Percentiles rank a stretch among this genome's conserved stretches.
phyloP scores from a whole-genome alignment of 2,329 filamentous ascomycete genomes.

The Paraconiothyrium sp. region DNA sequence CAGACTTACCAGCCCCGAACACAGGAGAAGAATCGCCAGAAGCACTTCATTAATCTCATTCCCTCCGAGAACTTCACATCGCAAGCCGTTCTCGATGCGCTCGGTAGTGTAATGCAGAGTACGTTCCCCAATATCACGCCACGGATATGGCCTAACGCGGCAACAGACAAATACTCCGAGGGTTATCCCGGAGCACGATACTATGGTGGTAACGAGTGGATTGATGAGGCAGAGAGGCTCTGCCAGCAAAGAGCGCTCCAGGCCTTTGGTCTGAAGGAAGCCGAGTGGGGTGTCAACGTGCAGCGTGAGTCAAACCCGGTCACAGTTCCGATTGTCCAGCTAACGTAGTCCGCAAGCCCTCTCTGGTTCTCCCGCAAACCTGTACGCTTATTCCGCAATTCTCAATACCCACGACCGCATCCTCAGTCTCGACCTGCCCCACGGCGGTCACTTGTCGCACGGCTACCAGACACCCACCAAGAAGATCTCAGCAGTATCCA shows the following conservation, averaged over 20 bases:
- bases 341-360: constrained; percentile 65
- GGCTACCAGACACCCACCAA: constrained; percentile 92
- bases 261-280: constrained; percentile 85
- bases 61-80: constrained; percentile 99
- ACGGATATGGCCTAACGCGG: constrained; percentile 50
- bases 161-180: constrained; percentile 95
- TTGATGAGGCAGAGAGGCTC: constrained; percentile 92
- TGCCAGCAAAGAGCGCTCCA: constrained; percentile 94
- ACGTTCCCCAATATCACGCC: constrained; percentile 65
- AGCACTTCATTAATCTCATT: constrained; percentile 99
- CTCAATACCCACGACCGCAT: constrained; percentile 92
- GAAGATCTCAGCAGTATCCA: constrained; percentile 92
- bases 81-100: constrained; percentile 95
- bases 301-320: constrained; percentile 67
- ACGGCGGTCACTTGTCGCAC: constrained; percentile 95
- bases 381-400: constrained; percentile 90
- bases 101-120: constrained; percentile 69
- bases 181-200: constrained; percentile 98
- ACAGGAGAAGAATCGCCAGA: constrained; percentile 94
- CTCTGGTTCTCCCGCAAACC: constrained; percentile 79
- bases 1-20: constrained; percentile 29
- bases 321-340: constrained; percentile 6
- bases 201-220: constrained; percentile 99
- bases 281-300: constrained; percentile 98
- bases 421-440: constrained; percentile 96